phyloP scores from a whole-genome alignment of 345 rosid species.

The Eucalyptus melliodora region DNA sequence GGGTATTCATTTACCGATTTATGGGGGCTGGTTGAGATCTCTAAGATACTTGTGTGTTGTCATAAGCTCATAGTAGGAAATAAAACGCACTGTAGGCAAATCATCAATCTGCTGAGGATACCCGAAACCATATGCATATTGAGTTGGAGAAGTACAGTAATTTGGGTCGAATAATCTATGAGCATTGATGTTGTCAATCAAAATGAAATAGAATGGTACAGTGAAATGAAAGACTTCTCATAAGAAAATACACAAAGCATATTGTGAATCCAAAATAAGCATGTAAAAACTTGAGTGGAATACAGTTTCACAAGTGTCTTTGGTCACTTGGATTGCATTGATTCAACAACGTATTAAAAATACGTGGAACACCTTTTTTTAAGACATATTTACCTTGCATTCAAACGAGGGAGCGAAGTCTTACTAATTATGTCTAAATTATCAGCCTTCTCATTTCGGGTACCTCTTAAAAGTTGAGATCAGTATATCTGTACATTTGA shows the following conservation, averaged over 20 bases:
- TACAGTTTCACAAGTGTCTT: background rate
- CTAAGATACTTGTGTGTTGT: background rate
- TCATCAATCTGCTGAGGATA: background rate
- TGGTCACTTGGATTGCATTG: background rate
- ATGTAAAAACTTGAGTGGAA: background rate
- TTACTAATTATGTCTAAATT: rapidly evolving
- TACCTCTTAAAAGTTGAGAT: background rate
- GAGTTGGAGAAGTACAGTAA: background rate
- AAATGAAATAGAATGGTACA: background rate
- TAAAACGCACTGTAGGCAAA: background rate
- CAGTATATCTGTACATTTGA: background rate
- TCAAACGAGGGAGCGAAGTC: rapidly evolving
- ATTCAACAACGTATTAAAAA: background rate
- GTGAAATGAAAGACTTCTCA: background rate
- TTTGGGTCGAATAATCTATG: background rate
- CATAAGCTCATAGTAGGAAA: background rate
- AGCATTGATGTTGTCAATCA: background rate
- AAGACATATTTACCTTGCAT: background rate
- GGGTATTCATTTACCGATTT: background rate
- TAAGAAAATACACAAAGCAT: background rate
- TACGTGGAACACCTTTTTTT: background rate
- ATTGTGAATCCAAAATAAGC: background rate
- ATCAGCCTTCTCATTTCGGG: background rate
- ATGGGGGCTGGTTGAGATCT: background rate
- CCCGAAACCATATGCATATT: background rate